Conservation (phyloP, 441 rosid species). For the Pelargonium exstipulatum region DNA sequence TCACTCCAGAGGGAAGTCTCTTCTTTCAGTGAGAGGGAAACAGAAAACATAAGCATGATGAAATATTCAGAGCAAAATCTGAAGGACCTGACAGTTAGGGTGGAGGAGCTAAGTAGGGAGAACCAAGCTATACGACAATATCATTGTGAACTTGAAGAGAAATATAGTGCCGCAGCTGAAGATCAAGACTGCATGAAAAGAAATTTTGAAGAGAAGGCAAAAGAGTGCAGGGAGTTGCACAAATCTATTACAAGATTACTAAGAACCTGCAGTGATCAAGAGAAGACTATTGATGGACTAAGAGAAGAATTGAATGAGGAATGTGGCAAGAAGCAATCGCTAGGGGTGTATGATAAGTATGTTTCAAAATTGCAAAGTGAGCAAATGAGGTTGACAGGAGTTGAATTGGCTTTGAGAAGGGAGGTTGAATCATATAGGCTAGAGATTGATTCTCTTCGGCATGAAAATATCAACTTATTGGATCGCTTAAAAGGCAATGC, state of each 20-base stretch:
- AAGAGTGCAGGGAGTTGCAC: slow-evolving; percentile 83
- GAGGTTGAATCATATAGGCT: slow-evolving; percentile 59
- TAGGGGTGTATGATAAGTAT: slow-evolving; percentile 41
- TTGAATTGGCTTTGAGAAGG: slow-evolving; percentile 69
- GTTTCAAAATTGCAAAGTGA: slow-evolving; percentile 60
- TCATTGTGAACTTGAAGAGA: slow-evolving; percentile 50
- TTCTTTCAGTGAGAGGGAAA: slow-evolving; percentile 59
- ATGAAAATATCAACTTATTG: slow-evolving; percentile 66
- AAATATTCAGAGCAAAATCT: slow-evolving; percentile 52
- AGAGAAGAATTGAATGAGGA: slow-evolving; percentile 45
- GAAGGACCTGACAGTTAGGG: slow-evolving; percentile 45
- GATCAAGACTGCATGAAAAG: slow-evolving; percentile 50
- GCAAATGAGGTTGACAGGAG: slow-evolving; percentile 77
- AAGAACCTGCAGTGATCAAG: slow-evolving; percentile 79
- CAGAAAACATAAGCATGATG: slow-evolving; percentile 52
- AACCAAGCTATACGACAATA: slow-evolving; percentile 46
- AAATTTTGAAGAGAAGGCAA: slow-evolving; percentile 75
- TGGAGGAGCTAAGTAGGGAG: slow-evolving; percentile 49
- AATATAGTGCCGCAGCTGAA: slow-evolving; percentile 42
- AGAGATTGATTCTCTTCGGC: slow-evolving; percentile 74
- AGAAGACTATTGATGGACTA: slow-evolving; percentile 74
- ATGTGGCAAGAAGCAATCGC: slow-evolving; percentile 40
- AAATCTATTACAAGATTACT: slow-evolving; percentile 59
- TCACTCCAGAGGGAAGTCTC: slow-evolving; percentile 83
- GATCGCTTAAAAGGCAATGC: slow-evolving; percentile 63